Evolutionary conservation across 805 yeast species (phyloP), one percentile per base, ranked within the genome.

Genomic region (Yamadazyma tumulicola): DNA sequence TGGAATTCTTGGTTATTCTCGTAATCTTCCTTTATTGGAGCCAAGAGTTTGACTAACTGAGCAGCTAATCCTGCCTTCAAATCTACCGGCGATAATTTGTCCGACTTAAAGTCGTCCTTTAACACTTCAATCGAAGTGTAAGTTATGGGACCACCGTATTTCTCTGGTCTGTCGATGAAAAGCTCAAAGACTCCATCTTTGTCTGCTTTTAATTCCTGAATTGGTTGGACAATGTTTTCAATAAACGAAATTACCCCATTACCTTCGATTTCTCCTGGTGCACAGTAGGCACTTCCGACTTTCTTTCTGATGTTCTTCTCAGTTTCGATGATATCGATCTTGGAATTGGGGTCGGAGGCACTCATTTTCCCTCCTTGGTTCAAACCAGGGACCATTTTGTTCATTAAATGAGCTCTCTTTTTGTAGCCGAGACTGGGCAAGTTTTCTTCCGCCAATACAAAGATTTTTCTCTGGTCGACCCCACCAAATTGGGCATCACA

Each of bases 341-440:
- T 93, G 38, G 97, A 89, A 72, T 88, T 93, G 51, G 98, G 97
- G 67, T 93, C 98, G 22, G 96, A 86, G 2, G 98, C 96, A 51
- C 96, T 86, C 99, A 93, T 93, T 60, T 93, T 93, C 53, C 94
- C 98, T 51, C 97, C 97, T 65, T 89, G 96, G 20, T 83, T 79
- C 51, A 93, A 76, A 35, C 98, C 97, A 32, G 98, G 98, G 30
- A 94, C 96, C 97, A 93, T 91, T 36, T 88, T 91, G 69, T 93
- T 93, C 99, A 93, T 93, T 57, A 93, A 72, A 67, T 93, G 99
- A 19, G 95, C 98, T 60, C 99, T 82, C 74, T 93, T 93, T 67
- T 85, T 86, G 81, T 91, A 93, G 26, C 97, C 97, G 37, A 93
- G 53, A 32, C 77, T 56, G 27, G 81, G 89, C 57, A 93, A 76